Conservation (phyloP, 345 rosid genomes). For the Salix purpurea region DNA sequence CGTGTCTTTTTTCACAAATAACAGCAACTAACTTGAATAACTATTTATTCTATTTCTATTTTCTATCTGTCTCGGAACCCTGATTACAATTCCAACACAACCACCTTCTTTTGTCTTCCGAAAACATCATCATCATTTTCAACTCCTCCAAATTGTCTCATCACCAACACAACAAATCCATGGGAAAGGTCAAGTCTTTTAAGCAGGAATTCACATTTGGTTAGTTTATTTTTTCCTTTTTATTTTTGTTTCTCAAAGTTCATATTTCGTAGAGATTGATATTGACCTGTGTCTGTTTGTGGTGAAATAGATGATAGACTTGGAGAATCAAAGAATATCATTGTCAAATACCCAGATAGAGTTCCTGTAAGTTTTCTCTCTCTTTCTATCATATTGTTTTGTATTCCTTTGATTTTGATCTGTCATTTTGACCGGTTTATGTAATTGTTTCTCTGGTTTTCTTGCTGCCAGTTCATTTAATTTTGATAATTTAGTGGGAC, state of each 20-base stretch:
- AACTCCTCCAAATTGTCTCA: background rate
- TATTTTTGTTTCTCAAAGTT: background rate
- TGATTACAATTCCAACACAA: background rate
- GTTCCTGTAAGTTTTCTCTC: constrained; percentile 48
- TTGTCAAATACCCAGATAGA: constrained; percentile 58
- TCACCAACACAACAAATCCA: constrained; percentile 1
- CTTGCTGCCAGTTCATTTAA: background rate
- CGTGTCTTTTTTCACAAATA: background rate
- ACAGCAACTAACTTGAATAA: background rate
- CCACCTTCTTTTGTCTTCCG: background rate
- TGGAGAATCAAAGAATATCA: constrained; percentile 52
- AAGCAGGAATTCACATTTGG: constrained; percentile 33
- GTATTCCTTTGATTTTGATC: background rate
- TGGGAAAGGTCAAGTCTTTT: constrained; percentile 39
- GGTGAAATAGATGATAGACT: constrained; percentile 43
- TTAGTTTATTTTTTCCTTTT: background rate
- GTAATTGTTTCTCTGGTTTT: background rate
- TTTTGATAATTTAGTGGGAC: background rate
- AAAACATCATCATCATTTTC: background rate
- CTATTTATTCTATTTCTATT: background rate
- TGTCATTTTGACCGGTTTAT: background rate
- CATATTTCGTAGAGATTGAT: background rate
- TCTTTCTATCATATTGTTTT: background rate
- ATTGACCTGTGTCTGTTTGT: background rate
- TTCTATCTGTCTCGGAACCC: background rate